A percentile compares a stretch with the other conserved stretches of the same genome.
phyloP scores from a whole-genome alignment of 495 filamentous ascomycete species.

The Tuber microsphaerosporum region DNA sequence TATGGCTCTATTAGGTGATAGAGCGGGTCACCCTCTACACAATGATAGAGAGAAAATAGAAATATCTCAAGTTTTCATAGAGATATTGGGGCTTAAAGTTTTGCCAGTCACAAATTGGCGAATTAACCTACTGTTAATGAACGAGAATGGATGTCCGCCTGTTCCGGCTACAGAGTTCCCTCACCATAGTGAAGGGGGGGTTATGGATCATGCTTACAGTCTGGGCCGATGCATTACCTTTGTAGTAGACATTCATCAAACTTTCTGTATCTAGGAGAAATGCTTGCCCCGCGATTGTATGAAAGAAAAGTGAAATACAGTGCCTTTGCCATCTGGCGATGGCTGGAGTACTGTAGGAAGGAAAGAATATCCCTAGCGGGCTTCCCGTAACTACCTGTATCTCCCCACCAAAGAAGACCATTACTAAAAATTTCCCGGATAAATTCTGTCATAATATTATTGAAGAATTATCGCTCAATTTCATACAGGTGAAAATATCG shows the following conservation, averaged over 20 bases:
- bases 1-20: too few species aligned
- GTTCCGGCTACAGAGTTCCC: too few species aligned
- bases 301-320: background rate
- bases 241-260: background rate
- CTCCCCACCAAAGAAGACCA: background rate
- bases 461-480: background rate
- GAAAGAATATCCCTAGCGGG: background rate
- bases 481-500: background rate
- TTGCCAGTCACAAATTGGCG: too few species aligned
- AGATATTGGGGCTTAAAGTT: too few species aligned
- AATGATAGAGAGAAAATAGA: too few species aligned
- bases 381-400: background rate
- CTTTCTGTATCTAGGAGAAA: background rate
- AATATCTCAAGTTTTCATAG: too few species aligned
- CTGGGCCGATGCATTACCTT: background rate
- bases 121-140: too few species aligned
- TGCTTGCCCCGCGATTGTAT: background rate
- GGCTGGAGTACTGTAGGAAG: background rate
- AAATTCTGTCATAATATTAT: background rate
- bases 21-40: too few species aligned
- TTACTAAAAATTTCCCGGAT: background rate
- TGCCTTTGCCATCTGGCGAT: background rate
- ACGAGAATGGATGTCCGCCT: too few species aligned
- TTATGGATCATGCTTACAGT: background rate
- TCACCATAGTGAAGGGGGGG: background rate